phyloP scores from a whole-genome alignment of 768 basidiomycete genomes.

The Dioszegia hungarica region DNA sequence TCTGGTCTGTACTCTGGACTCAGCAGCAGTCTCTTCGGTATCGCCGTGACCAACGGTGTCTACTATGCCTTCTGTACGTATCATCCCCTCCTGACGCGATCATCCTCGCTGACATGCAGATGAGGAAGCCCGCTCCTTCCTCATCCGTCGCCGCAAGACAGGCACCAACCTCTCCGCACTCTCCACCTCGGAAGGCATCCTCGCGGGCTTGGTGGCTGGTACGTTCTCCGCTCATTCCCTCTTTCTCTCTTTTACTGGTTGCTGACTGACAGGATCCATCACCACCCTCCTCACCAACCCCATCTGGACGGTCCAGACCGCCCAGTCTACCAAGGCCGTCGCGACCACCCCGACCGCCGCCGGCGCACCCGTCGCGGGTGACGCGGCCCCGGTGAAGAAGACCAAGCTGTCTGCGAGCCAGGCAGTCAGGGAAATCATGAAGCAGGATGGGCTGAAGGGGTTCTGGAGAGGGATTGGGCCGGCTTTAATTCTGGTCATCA shows the following conservation, averaged over 20 bases:
- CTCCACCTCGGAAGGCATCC: constrained; percentile 78
- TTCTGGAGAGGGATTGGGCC: constrained; percentile 93
- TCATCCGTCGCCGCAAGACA: constrained; percentile 30
- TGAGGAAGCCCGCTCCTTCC: constrained; percentile 48
- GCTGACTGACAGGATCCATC: constrained; percentile 61
- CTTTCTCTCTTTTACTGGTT: neutral
- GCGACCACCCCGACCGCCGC: constrained; percentile 5
- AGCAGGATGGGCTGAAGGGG: constrained; percentile 69
- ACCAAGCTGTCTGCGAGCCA: constrained; percentile 59
- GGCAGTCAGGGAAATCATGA: constrained; percentile 64
- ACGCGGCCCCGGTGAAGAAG: constrained; percentile 10
- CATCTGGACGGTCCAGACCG: constrained; percentile 94
- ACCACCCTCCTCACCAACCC: constrained; percentile 88
- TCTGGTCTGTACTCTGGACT: constrained; percentile 82
- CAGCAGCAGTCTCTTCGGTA: constrained; percentile 75
- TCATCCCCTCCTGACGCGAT: neutral
- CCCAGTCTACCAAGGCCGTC: constrained; percentile 58
- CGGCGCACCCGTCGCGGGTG: neutral
- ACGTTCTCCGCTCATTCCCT: constrained; percentile 12
- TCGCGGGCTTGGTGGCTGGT: constrained; percentile 85
- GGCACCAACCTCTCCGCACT: constrained; percentile 52
- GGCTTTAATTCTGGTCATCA: constrained; percentile 85
- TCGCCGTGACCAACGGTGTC: constrained; percentile 85
- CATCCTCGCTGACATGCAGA: constrained; percentile 19
- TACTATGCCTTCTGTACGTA: constrained; percentile 61